A percentile compares a stretch with the other conserved stretches of the same genome.
phyloP scores from a whole-genome alignment of 1,284 basidiomycete species.

The Inonotus hispidus region DNA sequence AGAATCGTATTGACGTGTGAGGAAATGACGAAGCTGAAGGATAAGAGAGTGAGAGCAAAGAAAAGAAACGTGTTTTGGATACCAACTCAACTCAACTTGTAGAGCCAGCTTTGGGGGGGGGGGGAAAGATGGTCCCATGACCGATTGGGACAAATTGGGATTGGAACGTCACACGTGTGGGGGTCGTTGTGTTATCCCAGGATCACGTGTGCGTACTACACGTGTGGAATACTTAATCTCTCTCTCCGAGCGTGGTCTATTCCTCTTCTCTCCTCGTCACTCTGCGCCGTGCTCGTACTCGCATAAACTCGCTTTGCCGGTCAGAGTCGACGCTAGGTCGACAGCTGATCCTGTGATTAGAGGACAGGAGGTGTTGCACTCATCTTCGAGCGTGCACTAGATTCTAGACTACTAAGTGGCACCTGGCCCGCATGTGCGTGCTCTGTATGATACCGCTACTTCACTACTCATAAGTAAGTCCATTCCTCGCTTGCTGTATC shows the following conservation, averaged over 20 bases:
- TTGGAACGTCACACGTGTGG: neutral
- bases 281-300: neutral
- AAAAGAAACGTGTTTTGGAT: neutral
- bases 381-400: neutral
- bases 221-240: neutral
- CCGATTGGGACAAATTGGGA: neutral
- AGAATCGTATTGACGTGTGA: neutral
- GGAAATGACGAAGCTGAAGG: neutral
- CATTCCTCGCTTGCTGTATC: neutral
- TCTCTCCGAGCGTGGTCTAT: neutral
- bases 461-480: constrained; percentile 1
- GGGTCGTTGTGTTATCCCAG: neutral
- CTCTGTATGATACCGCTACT: neutral
- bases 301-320: neutral
- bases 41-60: neutral
- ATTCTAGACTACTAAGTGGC: neutral
- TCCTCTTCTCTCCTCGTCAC: neutral
- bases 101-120: no score
- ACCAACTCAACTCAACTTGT: neutral
- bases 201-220: neutral
- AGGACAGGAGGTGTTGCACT: neutral
- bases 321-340: neutral
- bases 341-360: neutral
- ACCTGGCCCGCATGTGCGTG: neutral
- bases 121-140: neutral